Evolutionary conservation across 192 early-diverging fungal genomes (phyloP).

Genomic region (Coemansia sp.): DNA sequence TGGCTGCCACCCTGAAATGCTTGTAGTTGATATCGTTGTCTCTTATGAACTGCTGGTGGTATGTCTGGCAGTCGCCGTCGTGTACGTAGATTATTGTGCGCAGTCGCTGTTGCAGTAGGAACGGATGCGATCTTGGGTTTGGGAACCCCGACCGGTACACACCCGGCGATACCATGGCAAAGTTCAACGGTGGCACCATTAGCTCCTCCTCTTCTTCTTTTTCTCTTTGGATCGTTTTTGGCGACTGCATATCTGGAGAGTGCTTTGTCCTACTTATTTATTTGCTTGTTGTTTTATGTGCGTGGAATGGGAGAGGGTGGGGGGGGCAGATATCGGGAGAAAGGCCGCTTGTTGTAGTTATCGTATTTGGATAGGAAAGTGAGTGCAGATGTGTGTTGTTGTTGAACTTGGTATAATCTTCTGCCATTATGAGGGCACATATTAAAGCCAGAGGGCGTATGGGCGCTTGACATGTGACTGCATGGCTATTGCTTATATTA

Average conservation of each 20-base stretch:
- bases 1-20: conserved; percentile 81
- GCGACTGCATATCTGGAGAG: neutral
- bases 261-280: no score
- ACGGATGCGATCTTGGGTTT: conserved; percentile 86
- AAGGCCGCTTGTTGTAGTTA: no score
- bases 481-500: no score
- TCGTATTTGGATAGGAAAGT: no score
- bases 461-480: no score
- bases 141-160: conserved; percentile 95
- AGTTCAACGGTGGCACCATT: conserved; percentile 91
- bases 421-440: no score
- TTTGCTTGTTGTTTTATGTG: no score
- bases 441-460: no score
- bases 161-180: conserved; percentile 89
- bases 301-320: no score
- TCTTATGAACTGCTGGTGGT: conserved; percentile 70
- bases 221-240: neutral
- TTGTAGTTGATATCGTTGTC: conserved; percentile 73
- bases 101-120: conserved; percentile 80
- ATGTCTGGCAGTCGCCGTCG: conserved; percentile 71
- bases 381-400: no score
- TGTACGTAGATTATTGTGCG: conserved; percentile 85
- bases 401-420: no score
- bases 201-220: conserved; percentile 34
- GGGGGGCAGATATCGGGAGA: no score